phyloP scores from a whole-genome alignment of 176 grass and related monocot species.

The sorghum (Sorghum bicolor) region Sorghum_bicolor_NCBIv3 NC_012870.2:72296501-72297000 shows the following conservation, averaged over 20 bases:
- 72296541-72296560: not conserved
- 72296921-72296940: not conserved
- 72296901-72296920: not conserved
- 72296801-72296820: not conserved
- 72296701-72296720: not conserved
- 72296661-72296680: constrained; percentile 7
- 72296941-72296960: constrained; percentile 2
- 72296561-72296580: not conserved
- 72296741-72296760: not conserved
- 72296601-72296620: not conserved
- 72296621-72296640: not conserved
- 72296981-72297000: not conserved
- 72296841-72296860: not conserved
- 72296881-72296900: not conserved
- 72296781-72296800: not conserved
- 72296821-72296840: not conserved
- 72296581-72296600: not conserved
- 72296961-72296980: not conserved
- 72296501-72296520: not conserved
- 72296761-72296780: constrained; percentile 2
- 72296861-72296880: not conserved
- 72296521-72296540: not conserved
- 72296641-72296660: constrained; percentile 11
- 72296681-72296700: not conserved
- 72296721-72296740: not conserved